Conservation (phyloP, 2,329 filamentous ascomycete species). For the Monilinia aucupariae region DNA sequence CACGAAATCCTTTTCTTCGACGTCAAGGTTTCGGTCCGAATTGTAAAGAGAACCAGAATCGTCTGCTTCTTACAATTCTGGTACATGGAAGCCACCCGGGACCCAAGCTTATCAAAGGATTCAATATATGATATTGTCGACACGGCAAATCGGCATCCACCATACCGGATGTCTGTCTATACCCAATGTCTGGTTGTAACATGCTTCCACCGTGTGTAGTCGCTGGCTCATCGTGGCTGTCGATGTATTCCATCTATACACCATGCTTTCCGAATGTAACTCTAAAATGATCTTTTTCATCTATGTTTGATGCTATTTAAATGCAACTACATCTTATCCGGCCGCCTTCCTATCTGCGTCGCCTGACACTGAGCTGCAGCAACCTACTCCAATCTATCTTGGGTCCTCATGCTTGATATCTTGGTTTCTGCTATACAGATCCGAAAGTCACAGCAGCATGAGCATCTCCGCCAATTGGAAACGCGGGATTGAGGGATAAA, state of each 20-base stretch:
- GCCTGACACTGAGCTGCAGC: conserved; percentile 1
- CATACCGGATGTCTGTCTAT: neutral
- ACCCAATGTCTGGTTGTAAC: neutral
- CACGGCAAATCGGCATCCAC: neutral
- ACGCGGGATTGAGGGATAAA: neutral
- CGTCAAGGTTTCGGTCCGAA: conserved; percentile 2
- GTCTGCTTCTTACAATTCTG: neutral
- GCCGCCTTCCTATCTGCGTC: neutral
- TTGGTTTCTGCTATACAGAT: neutral
- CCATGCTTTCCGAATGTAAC: neutral
- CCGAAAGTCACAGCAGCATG: neutral
- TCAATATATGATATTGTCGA: neutral
- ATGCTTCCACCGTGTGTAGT: neutral
- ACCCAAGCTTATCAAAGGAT: neutral
- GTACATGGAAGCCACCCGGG: neutral
- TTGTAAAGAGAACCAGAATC: neutral
- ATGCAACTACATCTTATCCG: neutral
- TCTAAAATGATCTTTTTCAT: neutral
- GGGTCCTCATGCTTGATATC: neutral
- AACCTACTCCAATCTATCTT: neutral
- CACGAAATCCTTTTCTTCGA: neutral
- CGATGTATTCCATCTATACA: neutral
- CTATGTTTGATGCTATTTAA: neutral
- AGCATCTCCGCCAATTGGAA: neutral
- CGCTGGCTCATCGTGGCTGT: neutral